Evolutionary conservation across 148 eudicot species (phyloP).

Genomic region (Arbutus unedo): DNA sequence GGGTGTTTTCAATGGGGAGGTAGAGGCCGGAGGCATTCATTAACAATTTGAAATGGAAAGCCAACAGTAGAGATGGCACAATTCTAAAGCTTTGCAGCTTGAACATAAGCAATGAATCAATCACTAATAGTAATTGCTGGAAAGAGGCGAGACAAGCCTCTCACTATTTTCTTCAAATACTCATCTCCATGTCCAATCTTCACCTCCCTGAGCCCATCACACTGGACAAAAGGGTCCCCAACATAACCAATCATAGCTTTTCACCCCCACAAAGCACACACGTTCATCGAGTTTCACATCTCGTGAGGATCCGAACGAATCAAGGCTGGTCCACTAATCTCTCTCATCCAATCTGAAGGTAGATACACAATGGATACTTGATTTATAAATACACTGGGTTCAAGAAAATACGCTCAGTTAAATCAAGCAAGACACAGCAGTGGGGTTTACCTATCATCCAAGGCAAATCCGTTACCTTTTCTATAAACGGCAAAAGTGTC

Average conservation of each 20-base stretch:
- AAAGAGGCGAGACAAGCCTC: background rate
- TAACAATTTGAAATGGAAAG: background rate
- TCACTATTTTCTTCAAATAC: background rate
- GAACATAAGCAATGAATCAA: background rate
- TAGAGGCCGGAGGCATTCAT: background rate
- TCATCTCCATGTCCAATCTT: slow-evolving; percentile 17
- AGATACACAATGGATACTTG: slow-evolving; percentile 32
- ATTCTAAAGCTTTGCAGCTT: background rate
- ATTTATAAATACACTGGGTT: slow-evolving; percentile 13
- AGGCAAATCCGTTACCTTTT: slow-evolving; percentile 8
- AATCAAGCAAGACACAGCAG: background rate
- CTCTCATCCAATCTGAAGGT: slow-evolving; percentile 29
- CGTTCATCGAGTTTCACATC: slow-evolving; percentile 27
- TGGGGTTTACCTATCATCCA: slow-evolving; percentile 9
- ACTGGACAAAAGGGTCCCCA: slow-evolving; percentile 32
- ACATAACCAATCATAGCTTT: slow-evolving; percentile 28
- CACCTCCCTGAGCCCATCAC: slow-evolving; percentile 3
- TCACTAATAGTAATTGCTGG: background rate
- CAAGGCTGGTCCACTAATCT: slow-evolving; percentile 18
- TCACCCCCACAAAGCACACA: slow-evolving; percentile 15
- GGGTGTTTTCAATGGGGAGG: background rate
- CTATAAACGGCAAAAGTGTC: slow-evolving; percentile 25
- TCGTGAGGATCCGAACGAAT: slow-evolving; percentile 34
- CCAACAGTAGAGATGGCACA: slow-evolving; percentile 4
- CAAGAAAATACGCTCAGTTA: slow-evolving; percentile 2